Evolutionary conservation across 208 protist species (phyloP), one percentile per base, ranked within the genome.

Genomic region (Polymyxa betae): DNA sequence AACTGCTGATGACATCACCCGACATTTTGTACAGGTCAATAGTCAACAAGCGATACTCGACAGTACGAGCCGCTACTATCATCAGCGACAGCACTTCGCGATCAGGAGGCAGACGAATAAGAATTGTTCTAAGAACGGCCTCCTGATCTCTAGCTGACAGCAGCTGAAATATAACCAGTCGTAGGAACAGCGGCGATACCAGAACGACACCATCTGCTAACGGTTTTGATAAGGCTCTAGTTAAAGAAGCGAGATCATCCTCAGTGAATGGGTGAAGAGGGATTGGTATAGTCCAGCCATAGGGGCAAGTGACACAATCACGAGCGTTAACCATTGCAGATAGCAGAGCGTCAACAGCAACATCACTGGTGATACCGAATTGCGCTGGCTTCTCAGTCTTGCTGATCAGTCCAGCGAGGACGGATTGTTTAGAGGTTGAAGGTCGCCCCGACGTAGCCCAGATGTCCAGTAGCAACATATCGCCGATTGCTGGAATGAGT

Each of bases 261-360:
- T 43, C 35, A 82, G 16, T 45, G 72, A 45, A 82, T 20, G 16
- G 72, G 5, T 35, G 10, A 20, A 5, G 5, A 35, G 72, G 72
- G 16, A n/a, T 40, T 20, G 40, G 16, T 38, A 82, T 82, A 5
- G 5, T n/a, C 35, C n/a, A 43, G n/a, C n/a, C n/a, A 35, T 35
- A 82, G 5, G 5, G 5, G 5, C 16, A 35, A 20, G 5, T 5
- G 12, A 45, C 72, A 5, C 5, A 20, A 5, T 40, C 72, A 20
- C n/a, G 5, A n/a, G 16, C n/a, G 35, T 82, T 35, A 12, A 82
- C 5, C 5, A 82, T 40, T n/a, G 35, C 40, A 5, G 72, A 82
- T 20, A 82, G 72, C 16, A 82, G 72, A n/a, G 35, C n/a, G 72
- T 82, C 72, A n/a, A 82, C 72, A n/a, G 72, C 72, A 35, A 38